Evolutionary conservation across 352 stramenopile genomes (phyloP).

Genomic region (Phytophthora niederhauseri): DNA sequence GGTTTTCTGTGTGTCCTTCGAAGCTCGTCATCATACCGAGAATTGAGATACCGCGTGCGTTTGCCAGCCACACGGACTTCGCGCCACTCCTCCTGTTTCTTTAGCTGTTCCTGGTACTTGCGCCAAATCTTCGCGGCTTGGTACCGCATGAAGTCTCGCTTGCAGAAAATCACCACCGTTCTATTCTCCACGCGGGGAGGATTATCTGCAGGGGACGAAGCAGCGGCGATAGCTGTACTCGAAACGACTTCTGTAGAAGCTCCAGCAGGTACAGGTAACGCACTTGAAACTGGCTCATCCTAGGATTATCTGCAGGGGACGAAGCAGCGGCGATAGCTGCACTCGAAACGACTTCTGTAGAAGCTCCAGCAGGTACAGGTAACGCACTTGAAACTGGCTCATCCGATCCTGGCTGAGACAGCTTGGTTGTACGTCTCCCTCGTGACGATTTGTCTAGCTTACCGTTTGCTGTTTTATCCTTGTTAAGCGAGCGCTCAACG

Average conservation of each 20-base stretch:
- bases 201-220: not conserved
- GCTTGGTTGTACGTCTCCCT: conserved; percentile 25
- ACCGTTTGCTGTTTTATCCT: not conserved
- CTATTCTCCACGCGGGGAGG: conserved; percentile 34
- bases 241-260: conserved; percentile 3
- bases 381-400: not conserved
- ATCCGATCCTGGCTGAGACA: conserved; percentile 7
- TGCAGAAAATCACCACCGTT: conserved; percentile 85
- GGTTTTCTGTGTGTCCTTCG: conserved; percentile 27
- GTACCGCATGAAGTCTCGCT: conserved; percentile 81
- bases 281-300: too few relatives aligned
- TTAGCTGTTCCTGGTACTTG: conserved; percentile 75
- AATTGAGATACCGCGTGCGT: conserved; percentile 57
- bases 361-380: not conserved
- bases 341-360: conserved; percentile 4
- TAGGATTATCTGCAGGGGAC: not conserved
- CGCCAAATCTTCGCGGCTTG: conserved; percentile 72
- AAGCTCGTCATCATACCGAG: conserved; percentile 41
- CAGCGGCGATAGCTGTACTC: not conserved
- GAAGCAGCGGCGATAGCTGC: not conserved
- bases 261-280: not conserved
- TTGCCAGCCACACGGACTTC: conserved; percentile 54
- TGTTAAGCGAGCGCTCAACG: not conserved
- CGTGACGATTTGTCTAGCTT: conserved; percentile 11
- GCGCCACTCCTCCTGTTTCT: conserved; percentile 51